phyloP scores from a whole-genome alignment of 1,284 basidiomycete genomes.

The Gymnopus androsaceus region DNA sequence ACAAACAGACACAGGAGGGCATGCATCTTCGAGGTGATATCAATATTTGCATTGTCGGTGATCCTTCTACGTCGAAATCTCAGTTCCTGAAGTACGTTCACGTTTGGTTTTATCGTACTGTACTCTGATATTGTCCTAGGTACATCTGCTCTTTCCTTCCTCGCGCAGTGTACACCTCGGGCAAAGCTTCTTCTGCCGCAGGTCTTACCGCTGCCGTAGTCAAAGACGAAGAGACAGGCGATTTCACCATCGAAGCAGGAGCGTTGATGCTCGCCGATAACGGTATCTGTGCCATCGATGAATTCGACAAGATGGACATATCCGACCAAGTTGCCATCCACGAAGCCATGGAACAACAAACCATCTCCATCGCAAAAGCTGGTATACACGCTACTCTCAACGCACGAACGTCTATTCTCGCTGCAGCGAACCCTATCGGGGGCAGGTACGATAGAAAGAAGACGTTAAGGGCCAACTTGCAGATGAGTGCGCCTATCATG shows the following conservation, averaged over 20 bases:
- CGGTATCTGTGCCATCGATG: slow-evolving; percentile 99
- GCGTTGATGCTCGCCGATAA: slow-evolving; percentile 99
- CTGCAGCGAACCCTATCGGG: slow-evolving; percentile 96
- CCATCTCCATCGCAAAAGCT: slow-evolving; percentile 98
- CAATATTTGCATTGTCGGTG: slow-evolving; percentile 98
- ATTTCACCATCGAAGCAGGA: slow-evolving; percentile 99
- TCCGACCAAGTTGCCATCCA: slow-evolving; percentile 99
- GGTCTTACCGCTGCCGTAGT: slow-evolving; percentile 99
- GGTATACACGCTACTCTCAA: slow-evolving; percentile 99
- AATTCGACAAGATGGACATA: slow-evolving; percentile 99
- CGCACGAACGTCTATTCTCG: slow-evolving; percentile 95
- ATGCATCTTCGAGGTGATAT: slow-evolving; percentile 98
- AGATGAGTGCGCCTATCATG: slow-evolving; percentile 99
- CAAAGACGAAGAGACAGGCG: slow-evolving; percentile 97
- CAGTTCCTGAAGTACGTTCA: slow-evolving; percentile 91
- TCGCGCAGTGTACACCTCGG: slow-evolving; percentile 97
- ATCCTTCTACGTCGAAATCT: slow-evolving; percentile 96
- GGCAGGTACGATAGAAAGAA: slow-evolving; percentile 97
- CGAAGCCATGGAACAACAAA: slow-evolving; percentile 99
- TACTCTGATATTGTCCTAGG: slow-evolving; percentile 42
- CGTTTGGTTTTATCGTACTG: not conserved
- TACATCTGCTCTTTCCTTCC: slow-evolving; percentile 99
- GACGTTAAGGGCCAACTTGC: slow-evolving; percentile 91
- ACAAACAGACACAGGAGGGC: slow-evolving; percentile 95
- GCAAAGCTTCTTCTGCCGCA: slow-evolving; percentile 97